Base-by-base conservation (phyloP, 495 filamentous ascomycete species). In the Neohortaea acidophila region DNA sequence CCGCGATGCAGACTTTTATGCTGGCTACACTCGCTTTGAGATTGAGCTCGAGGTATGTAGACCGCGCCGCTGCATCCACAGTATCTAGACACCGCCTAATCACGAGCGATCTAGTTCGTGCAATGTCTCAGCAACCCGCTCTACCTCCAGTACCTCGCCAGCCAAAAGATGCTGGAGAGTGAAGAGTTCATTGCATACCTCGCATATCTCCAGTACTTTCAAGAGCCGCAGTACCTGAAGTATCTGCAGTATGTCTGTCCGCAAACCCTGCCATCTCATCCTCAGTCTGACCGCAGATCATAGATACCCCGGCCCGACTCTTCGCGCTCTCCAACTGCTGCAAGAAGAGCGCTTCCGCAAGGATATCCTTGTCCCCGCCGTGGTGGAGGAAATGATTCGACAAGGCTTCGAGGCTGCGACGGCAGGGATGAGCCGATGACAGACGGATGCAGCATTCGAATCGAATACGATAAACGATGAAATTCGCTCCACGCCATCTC, bases 151-250 rank as follows among this genome's bases (percentile, higher is more conserved):
- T 74, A 86, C 48, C 75, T 93, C 13, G 84, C 51, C 54, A 58
- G 33, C 31, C 53, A 45, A 51, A 60, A 60, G 57, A 51, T 66
- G 53, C 55, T 79, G 51, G 61, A 66, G 55, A 58, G 77, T 29
- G 70, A 76, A 15, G 64, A 70, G 13, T 93, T 91, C 57, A 61
- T 85, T 30, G 75, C 72, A 33, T 93, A 93, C 56, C 76, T 91
- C 25, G 63, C 62, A 36, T 93, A 93, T 54, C 74, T 93, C 38
- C 77, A 75, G 45, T 91, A 93, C 68, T 93, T 76, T 70, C 69
- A 68, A 39, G 70, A 72, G 9, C 82, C 82, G n/a, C 73, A 83
- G 39, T 93, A 91, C 51, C 61, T 77, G 39, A 81, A 79, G 45
- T 91, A 81, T 53, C 59, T 93, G 30, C 77, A 45, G 56, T 62